Percentiles rank a stretch among this genome's conserved stretches.
phyloP scores from a whole-genome alignment of 2,329 filamentous ascomycete genomes.

The Colletotrichum tropicicola region DNA sequence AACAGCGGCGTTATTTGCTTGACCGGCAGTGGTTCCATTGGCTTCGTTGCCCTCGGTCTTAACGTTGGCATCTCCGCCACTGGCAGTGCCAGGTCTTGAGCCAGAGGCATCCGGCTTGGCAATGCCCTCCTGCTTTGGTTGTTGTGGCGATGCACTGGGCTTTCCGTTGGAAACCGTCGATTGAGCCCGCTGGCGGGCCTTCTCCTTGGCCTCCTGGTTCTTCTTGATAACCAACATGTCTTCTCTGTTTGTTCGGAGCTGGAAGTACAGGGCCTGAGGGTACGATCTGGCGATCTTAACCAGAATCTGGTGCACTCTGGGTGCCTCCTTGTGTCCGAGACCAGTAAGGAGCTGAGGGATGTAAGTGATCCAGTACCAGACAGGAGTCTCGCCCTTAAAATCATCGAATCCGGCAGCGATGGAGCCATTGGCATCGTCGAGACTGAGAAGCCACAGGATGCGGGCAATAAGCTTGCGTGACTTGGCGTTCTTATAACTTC shows the following conservation, averaged over 20 bases:
- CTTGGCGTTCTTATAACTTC: constrained; percentile 97
- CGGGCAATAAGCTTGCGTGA: constrained; percentile 92
- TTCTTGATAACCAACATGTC: constrained; percentile 95
- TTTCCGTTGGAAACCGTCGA: constrained; percentile 54
- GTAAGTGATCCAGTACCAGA: constrained; percentile 99
- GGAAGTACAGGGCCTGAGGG: constrained; percentile 95
- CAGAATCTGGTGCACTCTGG: constrained; percentile 85
- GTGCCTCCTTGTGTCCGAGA: constrained; percentile 89
- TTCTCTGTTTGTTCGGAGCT: constrained; percentile 90
- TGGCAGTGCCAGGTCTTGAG: constrained; percentile 62
- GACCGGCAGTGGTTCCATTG: constrained; percentile 31
- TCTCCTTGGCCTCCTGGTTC: constrained; percentile 80
- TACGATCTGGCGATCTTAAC: constrained; percentile 95
- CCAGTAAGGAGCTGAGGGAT: constrained; percentile 96
- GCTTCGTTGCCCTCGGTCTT: constrained; percentile 56
- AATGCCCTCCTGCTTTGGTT: constrained; percentile 62
- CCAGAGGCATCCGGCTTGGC: constrained; percentile 44
- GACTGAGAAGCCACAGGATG: constrained; percentile 93
- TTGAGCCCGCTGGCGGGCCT: constrained; percentile 60
- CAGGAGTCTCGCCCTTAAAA: constrained; percentile 96
- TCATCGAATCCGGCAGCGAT: constrained; percentile 90
- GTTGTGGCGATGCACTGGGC: constrained; percentile 55
- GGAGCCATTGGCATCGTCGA: constrained; percentile 87
- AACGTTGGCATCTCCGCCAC: constrained; percentile 50
- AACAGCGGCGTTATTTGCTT: constrained; percentile 26